Evolutionary conservation across 176 grass and related monocot genomes (phyloP).

Genomic region (Dendrocalamus sinicus): DNA sequence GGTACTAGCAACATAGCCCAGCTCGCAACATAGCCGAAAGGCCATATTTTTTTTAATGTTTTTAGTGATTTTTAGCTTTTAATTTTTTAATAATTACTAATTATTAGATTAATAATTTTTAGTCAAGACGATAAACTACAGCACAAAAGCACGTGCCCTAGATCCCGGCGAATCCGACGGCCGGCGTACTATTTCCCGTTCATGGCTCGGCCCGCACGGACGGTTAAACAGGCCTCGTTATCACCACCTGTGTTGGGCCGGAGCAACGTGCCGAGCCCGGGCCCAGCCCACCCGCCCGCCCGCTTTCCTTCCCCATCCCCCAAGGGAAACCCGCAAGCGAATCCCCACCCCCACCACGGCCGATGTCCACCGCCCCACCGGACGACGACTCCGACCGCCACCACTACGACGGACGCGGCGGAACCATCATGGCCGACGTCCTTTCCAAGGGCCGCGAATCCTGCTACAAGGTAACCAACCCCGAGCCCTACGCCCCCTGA

Average conservation of each 20-base stretch:
- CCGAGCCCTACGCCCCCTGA: background rate
- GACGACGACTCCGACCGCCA: conserved; percentile 19
- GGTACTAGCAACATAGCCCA: too few relatives aligned
- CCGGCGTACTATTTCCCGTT: background rate
- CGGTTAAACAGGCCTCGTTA: background rate
- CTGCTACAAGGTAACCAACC: conserved; percentile 76
- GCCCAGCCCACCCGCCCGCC: background rate
- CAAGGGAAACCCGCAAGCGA: conserved; percentile 41
- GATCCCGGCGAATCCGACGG: background rate
- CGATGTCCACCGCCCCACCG: conserved; percentile 42
- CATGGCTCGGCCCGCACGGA: too few relatives aligned
- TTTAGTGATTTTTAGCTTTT: too few relatives aligned
- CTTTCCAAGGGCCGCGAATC: conserved; percentile 71
- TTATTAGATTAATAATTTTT: too few relatives aligned
- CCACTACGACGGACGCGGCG: background rate
- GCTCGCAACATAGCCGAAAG: too few relatives aligned
- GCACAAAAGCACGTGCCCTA: too few relatives aligned
- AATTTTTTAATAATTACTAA: too few relatives aligned
- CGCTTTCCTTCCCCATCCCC: conserved; percentile 3
- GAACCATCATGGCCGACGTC: conserved; percentile 72
- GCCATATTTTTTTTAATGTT: too few relatives aligned
- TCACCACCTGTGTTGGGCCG: background rate
- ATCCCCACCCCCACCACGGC: conserved; percentile 32
- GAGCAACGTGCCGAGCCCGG: background rate
- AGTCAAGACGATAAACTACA: too few relatives aligned